Percentiles rank a stretch among this genome's conserved stretches.
phyloP scores from a whole-genome alignment of 2,329 filamentous ascomycete genomes.

The Fusarium concolor region DNA sequence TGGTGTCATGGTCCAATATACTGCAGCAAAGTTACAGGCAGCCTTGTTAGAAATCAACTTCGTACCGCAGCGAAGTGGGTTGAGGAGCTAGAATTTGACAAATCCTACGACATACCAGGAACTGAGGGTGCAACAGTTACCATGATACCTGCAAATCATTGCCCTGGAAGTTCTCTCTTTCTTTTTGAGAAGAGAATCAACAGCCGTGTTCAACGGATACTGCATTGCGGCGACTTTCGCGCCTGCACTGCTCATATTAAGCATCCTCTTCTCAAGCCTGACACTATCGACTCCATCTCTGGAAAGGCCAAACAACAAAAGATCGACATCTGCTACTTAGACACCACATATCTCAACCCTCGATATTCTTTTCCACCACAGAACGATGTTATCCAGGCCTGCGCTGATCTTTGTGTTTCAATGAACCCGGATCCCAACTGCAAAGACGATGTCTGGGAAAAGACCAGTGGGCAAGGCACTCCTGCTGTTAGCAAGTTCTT shows the following conservation, averaged over 20 bases:
- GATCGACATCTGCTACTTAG: slow-evolving; percentile 95
- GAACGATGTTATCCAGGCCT: slow-evolving; percentile 86
- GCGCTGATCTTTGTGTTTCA: slow-evolving; percentile 86
- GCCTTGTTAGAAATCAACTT: slow-evolving; percentile 87
- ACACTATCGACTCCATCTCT: slow-evolving; percentile 75
- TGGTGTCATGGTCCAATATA: slow-evolving; percentile 97
- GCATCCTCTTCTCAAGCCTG: slow-evolving; percentile 84
- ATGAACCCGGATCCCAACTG: slow-evolving; percentile 73
- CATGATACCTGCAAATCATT: slow-evolving; percentile 97
- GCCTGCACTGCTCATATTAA: slow-evolving; percentile 86
- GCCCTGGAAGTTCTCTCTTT: slow-evolving; percentile 92
- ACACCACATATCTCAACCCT: slow-evolving; percentile 96
- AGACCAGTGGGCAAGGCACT: slow-evolving; percentile 56
- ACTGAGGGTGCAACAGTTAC: slow-evolving; percentile 88
- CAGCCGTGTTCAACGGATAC: slow-evolving; percentile 76
- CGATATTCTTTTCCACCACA: slow-evolving; percentile 95
- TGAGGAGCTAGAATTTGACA: slow-evolving; percentile 86
- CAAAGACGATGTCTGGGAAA: slow-evolving; percentile 61
- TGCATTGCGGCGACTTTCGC: slow-evolving; percentile 96
- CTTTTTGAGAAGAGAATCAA: slow-evolving; percentile 84
- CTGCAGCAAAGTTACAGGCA: slow-evolving; percentile 92
- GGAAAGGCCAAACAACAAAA: slow-evolving; percentile 83
- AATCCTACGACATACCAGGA: slow-evolving; percentile 79
- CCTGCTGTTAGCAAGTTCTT: slow-evolving; percentile 66
- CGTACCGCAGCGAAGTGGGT: slow-evolving; percentile 88